phyloP scores from a whole-genome alignment of 1,284 basidiomycete genomes.

The Chalciporus sp. region DNA sequence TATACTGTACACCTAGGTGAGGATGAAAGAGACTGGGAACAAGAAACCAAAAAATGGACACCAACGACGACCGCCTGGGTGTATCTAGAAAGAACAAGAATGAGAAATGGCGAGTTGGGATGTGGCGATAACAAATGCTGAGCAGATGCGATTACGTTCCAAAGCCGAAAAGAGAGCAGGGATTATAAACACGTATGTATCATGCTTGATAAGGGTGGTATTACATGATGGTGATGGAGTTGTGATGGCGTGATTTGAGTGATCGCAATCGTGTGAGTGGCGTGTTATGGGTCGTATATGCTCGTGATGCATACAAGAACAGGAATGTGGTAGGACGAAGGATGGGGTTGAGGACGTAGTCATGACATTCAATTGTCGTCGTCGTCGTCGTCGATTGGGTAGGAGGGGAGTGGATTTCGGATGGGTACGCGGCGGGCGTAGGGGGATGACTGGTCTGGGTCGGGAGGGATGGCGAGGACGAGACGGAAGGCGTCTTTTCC shows the following conservation, averaged over 20 bases:
- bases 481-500: constrained; percentile 85
- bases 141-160: neutral
- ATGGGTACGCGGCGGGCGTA: constrained; percentile 13
- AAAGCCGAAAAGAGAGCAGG: neutral
- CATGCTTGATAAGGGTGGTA: constrained; percentile 2
- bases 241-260: neutral
- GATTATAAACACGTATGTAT: constrained; percentile 23
- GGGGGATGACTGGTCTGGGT: constrained; percentile 24
- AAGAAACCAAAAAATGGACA: neutral
- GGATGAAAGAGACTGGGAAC: neutral
- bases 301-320: neutral
- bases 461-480: constrained; percentile 58
- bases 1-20: constrained; percentile 14
- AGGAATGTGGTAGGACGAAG: neutral
- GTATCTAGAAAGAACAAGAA: neutral
- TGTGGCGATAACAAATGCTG: neutral
- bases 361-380: constrained; percentile 38
- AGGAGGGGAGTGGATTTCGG: constrained; percentile 29
- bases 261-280: neutral
- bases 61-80: neutral
- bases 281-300: neutral
- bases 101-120: neutral
- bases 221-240: neutral
- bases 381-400: constrained; percentile 46
- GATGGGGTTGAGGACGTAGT: constrained; percentile 21